Evolutionary conservation across 1,284 basidiomycete species (phyloP), one percentile per base, ranked within the genome.

Genomic region (Heterobasidion occidentale): DNA sequence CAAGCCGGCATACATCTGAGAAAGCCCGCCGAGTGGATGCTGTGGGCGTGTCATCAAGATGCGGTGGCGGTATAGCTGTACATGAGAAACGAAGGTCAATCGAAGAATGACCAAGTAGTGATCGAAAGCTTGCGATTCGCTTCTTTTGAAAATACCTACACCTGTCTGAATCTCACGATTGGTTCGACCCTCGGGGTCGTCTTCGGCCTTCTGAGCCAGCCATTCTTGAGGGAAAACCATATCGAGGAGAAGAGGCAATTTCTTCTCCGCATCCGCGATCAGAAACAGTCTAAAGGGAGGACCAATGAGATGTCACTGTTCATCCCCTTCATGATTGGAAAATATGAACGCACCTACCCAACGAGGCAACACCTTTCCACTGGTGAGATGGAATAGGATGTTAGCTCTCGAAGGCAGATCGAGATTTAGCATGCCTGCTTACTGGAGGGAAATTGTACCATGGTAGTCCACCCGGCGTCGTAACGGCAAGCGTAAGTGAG

Each of bases 1-100:
- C 3, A 90, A 59, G 0, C 70, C 88, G 0, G 92, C 90, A 6
- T 71, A 75, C 78, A 91, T 85, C 67, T 94, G 92, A 2, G 86
- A 89, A 2, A 94, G 59, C 17, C 81, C 73, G 0, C 91, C 92
- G 14, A 80, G 63, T 42, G 84, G 66, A 0, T 73, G 73, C 61
- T 92, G 91, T 0, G 80, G 78, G 11, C 77, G 79, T 1, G 83
- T 83, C 3, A 84, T 71, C 1, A 70, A 63, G 47, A 83, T 73
- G 17, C 88, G 84, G 48, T 71, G 73, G 36, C 75, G 67, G 62
- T 80, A 85, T 33, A 69, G 70, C 76, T 88, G 36, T 47, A 45
- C 36, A 36, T 47, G 27, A 14, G 7, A 17, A 12, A 36, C 45
- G 7, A 46, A 49, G 15, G 20, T 11, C 1, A 27, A 27, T 27